Evolutionary conservation across 2,329 filamentous ascomycete genomes (phyloP).

Genomic region (Talaromyces marneffei): DNA sequence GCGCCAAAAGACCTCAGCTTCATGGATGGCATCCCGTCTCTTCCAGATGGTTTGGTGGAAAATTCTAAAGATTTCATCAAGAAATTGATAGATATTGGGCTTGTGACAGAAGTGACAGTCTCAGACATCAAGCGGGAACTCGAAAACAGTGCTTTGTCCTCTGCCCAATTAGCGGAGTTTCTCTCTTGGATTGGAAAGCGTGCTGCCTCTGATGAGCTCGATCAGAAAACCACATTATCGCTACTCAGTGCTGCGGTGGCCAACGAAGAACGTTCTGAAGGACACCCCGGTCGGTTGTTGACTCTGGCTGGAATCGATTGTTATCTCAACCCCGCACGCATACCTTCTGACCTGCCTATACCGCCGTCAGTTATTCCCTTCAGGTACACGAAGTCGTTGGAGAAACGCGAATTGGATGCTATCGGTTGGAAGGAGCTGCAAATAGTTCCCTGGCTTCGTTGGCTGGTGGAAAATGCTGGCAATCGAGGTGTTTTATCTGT

Average conservation of each 20-base stretch:
- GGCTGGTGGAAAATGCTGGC: conserved; percentile 63
- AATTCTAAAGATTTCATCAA: conserved; percentile 66
- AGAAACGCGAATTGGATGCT: conserved; percentile 62
- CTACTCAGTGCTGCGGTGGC: conserved; percentile 66
- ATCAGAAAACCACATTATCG: conserved; percentile 58
- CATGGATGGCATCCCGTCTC: conserved; percentile 78
- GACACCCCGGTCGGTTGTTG: conserved; percentile 64
- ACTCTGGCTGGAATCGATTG: conserved; percentile 68
- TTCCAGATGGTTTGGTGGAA: conserved; percentile 69
- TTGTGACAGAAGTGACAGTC: conserved; percentile 82
- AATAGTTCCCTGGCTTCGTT: conserved; percentile 77
- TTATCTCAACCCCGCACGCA: conserved; percentile 70
- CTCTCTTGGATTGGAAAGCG: conserved; percentile 76
- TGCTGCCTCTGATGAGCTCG: conserved; percentile 65
- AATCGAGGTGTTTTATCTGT: conserved; percentile 52
- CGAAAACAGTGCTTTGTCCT: conserved; percentile 71
- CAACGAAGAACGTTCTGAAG: conserved; percentile 53
- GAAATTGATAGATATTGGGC: conserved; percentile 74
- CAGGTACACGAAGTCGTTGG: conserved; percentile 68
- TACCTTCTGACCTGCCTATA: conserved; percentile 73
- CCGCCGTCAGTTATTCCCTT: conserved; percentile 79
- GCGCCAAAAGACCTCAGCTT: conserved; percentile 67
- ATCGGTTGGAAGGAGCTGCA: conserved; percentile 84
- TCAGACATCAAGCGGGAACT: conserved; percentile 80
- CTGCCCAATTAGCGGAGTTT: conserved; percentile 73